Evolutionary conservation across 495 filamentous ascomycete species (phyloP).

Genomic region (Immersiella caudata): DNA sequence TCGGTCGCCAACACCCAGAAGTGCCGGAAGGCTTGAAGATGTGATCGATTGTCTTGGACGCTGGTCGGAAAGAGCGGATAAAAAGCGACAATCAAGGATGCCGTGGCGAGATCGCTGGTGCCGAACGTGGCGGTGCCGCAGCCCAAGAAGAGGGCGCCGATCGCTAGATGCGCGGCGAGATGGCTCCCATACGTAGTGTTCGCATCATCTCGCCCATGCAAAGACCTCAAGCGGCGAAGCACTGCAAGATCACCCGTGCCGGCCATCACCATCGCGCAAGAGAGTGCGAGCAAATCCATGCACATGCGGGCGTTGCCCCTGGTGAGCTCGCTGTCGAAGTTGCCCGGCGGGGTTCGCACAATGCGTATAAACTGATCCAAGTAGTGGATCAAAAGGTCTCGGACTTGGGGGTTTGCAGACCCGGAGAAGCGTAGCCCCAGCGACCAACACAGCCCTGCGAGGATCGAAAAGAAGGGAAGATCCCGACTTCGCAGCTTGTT

Average conservation of each 20-base stretch:
- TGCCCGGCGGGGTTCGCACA: constrained; percentile 63
- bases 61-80: constrained; percentile 89
- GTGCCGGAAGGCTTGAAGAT: constrained; percentile 95
- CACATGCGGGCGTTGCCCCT: constrained; percentile 85
- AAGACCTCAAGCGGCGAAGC: constrained; percentile 83
- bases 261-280: constrained; percentile 88
- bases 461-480: constrained; percentile 89
- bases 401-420: constrained; percentile 68
- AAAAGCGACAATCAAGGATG: constrained; percentile 85
- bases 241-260: constrained; percentile 87
- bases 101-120: constrained; percentile 84
- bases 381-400: constrained; percentile 81
- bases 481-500: constrained; percentile 68
- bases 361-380: constrained; percentile 86
- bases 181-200: constrained; percentile 93
- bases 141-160: constrained; percentile 88
- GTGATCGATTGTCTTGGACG: constrained; percentile 89
- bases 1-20: constrained; percentile 96
- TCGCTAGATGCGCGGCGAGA: constrained; percentile 86
- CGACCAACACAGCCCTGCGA: constrained; percentile 84
- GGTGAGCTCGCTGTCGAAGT: constrained; percentile 80
- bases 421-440: constrained; percentile 86
- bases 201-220: constrained; percentile 84
- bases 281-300: constrained; percentile 80
- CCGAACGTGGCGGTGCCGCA: constrained; percentile 90